Percentiles rank a stretch among this genome's conserved stretches.
These are phyloP conservation scores for Wickerhamiella brachini DNA, from an alignment of 805 yeast genomes.

Conservation along the genomic window DNA sequence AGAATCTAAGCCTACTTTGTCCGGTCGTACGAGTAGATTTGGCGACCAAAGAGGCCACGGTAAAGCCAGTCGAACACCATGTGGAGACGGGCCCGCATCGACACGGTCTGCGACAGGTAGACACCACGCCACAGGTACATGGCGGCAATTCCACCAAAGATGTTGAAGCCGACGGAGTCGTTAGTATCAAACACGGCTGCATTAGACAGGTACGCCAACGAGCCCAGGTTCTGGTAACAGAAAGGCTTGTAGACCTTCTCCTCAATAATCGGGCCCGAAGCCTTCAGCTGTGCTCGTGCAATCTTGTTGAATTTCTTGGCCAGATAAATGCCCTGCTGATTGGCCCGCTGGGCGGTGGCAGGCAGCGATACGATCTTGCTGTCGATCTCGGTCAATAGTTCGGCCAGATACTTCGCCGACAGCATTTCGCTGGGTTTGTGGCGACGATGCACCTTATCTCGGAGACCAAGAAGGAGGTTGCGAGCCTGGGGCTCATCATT, in stretches of 20 bases:
- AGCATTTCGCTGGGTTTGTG: slow-evolving; percentile 20
- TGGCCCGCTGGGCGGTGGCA: slow-evolving; percentile 63
- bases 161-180: slow-evolving; percentile 31
- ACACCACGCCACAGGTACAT: slow-evolving; percentile 63
- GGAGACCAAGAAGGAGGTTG: slow-evolving; percentile 12
- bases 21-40: slow-evolving; percentile 19
- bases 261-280: slow-evolving; percentile 37
- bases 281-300: slow-evolving; percentile 22
- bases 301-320: slow-evolving; percentile 45
- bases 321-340: slow-evolving; percentile 54
- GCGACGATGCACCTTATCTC: slow-evolving; percentile 13
- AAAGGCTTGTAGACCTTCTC: slow-evolving; percentile 44
- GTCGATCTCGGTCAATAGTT: slow-evolving; percentile 40
- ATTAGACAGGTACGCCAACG: slow-evolving; percentile 55
- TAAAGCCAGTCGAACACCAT: slow-evolving; percentile 57
- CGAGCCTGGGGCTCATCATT: slow-evolving; percentile 17
- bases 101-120: slow-evolving; percentile 54
- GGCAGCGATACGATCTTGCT: slow-evolving; percentile 53
- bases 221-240: slow-evolving; percentile 49
- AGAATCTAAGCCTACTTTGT: slow-evolving; percentile 3
- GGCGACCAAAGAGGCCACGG: slow-evolving; percentile 31
- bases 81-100: slow-evolving; percentile 47
- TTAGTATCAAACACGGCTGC: slow-evolving; percentile 61
- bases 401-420: slow-evolving; percentile 37
- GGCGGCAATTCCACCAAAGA: slow-evolving; percentile 54